phyloP scores from a whole-genome alignment of 169 alveolate species.

The Eimeria necatrix region DNA sequence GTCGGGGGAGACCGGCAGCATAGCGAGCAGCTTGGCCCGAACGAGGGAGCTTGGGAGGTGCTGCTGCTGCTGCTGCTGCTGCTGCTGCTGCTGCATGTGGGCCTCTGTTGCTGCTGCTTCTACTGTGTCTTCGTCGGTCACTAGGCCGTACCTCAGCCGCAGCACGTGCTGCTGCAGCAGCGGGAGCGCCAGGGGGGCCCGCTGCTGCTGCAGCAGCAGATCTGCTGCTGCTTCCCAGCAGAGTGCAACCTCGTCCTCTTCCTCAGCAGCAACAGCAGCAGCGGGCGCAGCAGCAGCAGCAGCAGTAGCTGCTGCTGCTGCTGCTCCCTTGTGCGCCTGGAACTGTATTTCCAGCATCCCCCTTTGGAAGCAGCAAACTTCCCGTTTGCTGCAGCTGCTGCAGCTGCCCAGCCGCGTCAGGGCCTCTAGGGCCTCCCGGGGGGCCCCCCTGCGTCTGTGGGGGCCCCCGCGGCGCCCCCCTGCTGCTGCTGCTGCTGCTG shows the following conservation, averaged over 20 bases:
- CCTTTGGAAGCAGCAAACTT: background rate
- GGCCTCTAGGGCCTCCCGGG: background rate
- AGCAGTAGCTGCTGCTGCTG: background rate
- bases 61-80: background rate
- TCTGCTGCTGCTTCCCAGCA: slow-evolving; percentile 64
- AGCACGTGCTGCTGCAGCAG: slow-evolving; percentile 67
- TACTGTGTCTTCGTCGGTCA: slow-evolving; percentile 10
- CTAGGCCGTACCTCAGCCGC: slow-evolving; percentile 31
- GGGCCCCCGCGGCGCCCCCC: background rate
- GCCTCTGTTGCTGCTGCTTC: background rate
- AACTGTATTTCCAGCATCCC: background rate
- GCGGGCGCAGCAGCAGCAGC: background rate
- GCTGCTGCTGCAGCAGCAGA: slow-evolving; percentile 47
- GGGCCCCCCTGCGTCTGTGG: background rate
- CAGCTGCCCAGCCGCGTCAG: slow-evolving; percentile 7
- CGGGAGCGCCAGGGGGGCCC: slow-evolving; percentile 23
- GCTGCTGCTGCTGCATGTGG: background rate
- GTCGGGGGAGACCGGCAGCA: slow-evolving; percentile 51
- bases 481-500: background rate
- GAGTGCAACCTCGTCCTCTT: background rate
- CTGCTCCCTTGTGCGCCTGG: background rate
- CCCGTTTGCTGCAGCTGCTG: slow-evolving; percentile 43
- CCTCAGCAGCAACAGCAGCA: background rate
- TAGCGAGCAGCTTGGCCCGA: slow-evolving; percentile 31
- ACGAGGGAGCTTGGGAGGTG: background rate